Conservation (phyloP, 2,329 filamentous ascomycete genomes). For the Dothideomycetes sp. region DNA sequence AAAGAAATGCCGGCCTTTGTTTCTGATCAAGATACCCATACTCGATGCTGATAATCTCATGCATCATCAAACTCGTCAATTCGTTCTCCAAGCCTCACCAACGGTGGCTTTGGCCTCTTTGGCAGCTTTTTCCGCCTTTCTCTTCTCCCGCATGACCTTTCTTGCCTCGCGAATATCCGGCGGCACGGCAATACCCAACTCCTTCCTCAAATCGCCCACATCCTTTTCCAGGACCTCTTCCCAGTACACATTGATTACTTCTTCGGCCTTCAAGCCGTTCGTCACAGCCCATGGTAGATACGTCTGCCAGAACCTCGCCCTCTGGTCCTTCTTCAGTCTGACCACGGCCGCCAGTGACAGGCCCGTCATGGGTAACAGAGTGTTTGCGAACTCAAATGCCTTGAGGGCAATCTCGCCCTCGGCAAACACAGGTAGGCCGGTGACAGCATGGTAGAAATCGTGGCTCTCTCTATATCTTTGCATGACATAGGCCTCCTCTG, state of each 20-base stretch:
- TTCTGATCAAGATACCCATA: no score
- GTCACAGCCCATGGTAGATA: constrained; percentile 86
- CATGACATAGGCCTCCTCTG: constrained; percentile 96
- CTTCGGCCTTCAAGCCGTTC: constrained; percentile 65
- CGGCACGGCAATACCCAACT: constrained; percentile 77
- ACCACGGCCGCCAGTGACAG: constrained; percentile 65
- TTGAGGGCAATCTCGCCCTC: constrained; percentile 97
- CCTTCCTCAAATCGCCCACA: constrained; percentile 60
- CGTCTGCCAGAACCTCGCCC: constrained; percentile 55
- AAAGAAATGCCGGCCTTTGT: no score
- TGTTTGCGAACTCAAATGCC: constrained; percentile 95
- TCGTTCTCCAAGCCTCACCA: no score
- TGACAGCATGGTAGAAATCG: constrained; percentile 94
- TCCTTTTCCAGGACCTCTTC: constrained; percentile 84
- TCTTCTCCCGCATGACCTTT: constrained; percentile 57
- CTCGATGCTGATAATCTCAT: no score
- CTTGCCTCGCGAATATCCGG: constrained; percentile 75
- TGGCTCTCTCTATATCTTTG: constrained; percentile 95
- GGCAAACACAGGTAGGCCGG: constrained; percentile 78
- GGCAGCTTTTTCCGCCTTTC: constrained; percentile 50
- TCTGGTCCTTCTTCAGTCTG: constrained; percentile 51
- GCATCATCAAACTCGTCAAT: no score
- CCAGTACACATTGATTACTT: constrained; percentile 96
- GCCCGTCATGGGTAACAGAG: constrained; percentile 87
- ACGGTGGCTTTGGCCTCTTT: constrained; percentile 7